Evolutionary conservation across 2,329 filamentous ascomycete genomes (phyloP).

Genomic region (Neofusicoccum kwambonambiense): DNA sequence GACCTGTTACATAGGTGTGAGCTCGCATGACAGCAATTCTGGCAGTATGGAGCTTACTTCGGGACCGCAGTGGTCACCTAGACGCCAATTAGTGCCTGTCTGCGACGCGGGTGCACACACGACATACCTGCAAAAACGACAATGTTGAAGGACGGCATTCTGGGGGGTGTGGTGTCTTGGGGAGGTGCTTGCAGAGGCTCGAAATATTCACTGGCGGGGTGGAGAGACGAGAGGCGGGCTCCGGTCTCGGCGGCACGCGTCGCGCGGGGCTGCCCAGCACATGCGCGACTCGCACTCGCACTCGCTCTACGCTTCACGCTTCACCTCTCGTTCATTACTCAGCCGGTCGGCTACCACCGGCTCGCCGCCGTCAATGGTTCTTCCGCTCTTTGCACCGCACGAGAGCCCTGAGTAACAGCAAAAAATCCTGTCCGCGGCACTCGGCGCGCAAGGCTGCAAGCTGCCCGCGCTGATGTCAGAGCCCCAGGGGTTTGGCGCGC

Average conservation of each 20-base stretch:
- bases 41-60: conserved; percentile 32
- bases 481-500: background rate
- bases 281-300: background rate
- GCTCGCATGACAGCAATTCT: conserved; percentile 11
- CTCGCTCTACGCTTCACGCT: background rate
- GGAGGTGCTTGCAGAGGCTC: background rate
- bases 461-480: conserved; percentile 8
- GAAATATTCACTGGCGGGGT: conserved; percentile 16
- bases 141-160: conserved; percentile 43
- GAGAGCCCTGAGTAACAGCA: background rate
- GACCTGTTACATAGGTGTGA: conserved; percentile 56
- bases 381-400: background rate
- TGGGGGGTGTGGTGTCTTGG: background rate
- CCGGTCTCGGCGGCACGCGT: conserved; percentile 10
- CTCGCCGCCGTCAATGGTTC: background rate
- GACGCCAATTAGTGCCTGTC: conserved; percentile 23
- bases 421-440: background rate
- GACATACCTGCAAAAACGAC: conserved; percentile 41
- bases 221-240: conserved; percentile 7
- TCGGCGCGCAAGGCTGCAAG: background rate
- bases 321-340: background rate
- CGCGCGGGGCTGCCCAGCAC: conserved; percentile 4
- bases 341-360: background rate
- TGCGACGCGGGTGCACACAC: background rate
- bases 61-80: conserved; percentile 43